Percentiles rank a stretch among this genome's conserved stretches.
These are phyloP conservation scores for Nicotiana attenuata DNA, from an alignment of 257 asterid genomes.

Conservation along the genomic window DNA sequence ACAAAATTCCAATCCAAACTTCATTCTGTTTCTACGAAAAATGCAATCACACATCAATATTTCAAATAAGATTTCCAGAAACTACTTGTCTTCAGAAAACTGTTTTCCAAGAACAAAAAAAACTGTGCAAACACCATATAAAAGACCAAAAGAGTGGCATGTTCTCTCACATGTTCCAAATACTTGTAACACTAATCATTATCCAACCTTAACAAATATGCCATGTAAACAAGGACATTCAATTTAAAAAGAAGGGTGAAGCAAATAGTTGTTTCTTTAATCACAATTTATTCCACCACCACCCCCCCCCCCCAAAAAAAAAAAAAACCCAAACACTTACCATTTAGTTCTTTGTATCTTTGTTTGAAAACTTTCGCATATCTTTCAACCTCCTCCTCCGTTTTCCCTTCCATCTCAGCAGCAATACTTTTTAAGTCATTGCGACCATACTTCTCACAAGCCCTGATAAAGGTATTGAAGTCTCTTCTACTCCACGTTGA, in stretches of 20 bases:
- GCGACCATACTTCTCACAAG: constrained; percentile 97
- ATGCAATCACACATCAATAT: neutral
- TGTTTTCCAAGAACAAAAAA: neutral
- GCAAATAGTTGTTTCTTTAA: neutral
- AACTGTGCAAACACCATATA: neutral
- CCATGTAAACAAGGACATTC: neutral
- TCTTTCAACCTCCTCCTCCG: constrained; percentile 93
- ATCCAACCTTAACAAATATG: neutral
- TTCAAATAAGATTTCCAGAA: neutral
- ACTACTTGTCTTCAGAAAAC: neutral
- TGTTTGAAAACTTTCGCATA: constrained; percentile 79
- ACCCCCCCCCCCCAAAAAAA: neutral
- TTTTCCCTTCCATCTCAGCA: constrained; percentile 95
- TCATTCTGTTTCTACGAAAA: neutral
- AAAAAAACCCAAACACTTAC: constrained; percentile 22
- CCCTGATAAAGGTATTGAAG: constrained; percentile 89
- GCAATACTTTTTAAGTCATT: constrained; percentile 77
- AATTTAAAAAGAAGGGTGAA: neutral
- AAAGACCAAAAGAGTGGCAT: neutral
- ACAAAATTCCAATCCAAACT: neutral
- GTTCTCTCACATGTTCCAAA: neutral
- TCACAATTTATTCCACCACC: neutral
- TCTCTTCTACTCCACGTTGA: constrained; percentile 97
- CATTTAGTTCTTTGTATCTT: constrained; percentile 92
- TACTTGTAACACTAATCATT: neutral